These are phyloP conservation scores for Neurospora hispaniola DNA, from an alignment of 495 filamentous ascomycete genomes.

Conservation along the genomic window DNA sequence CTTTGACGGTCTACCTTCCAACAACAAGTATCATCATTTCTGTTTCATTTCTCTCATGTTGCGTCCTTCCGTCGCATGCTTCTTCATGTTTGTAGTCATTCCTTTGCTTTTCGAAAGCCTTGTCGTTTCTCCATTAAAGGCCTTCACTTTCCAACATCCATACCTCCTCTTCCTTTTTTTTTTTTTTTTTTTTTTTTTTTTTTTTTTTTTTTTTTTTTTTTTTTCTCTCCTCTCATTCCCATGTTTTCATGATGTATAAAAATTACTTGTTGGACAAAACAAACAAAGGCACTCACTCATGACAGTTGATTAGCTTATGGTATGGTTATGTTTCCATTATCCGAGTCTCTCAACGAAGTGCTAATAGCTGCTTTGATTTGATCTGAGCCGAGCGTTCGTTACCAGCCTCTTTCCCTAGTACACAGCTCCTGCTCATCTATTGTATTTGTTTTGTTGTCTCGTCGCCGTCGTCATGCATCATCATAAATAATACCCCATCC, in stretches of 20 bases:
- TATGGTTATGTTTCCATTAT: too few species aligned
- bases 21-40: neutral
- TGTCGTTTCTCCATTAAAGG: too few species aligned
- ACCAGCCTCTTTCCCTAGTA: neutral
- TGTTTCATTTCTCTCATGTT: neutral
- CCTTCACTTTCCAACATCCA: neutral
- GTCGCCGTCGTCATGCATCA: neutral
- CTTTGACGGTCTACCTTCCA: neutral
- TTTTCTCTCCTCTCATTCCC: too few species aligned
- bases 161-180: neutral
- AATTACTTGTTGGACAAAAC: too few species aligned
- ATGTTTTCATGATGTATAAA: too few species aligned
- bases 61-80: too few species aligned
- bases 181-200: too few species aligned
- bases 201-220: too few species aligned
- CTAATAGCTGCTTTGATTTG: neutral
- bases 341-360: neutral
- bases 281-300: neutral
- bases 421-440: neutral
- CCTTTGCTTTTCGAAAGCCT: too few species aligned
- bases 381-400: neutral
- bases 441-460: neutral
- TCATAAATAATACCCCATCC: neutral
- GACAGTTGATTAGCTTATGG: neutral
- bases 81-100: too few species aligned